Percentiles rank a stretch among this genome's conserved stretches.
Evolutionary conservation across 352 stramenopile species (phyloP).

Genomic region (Phytophthora sp.): DNA sequence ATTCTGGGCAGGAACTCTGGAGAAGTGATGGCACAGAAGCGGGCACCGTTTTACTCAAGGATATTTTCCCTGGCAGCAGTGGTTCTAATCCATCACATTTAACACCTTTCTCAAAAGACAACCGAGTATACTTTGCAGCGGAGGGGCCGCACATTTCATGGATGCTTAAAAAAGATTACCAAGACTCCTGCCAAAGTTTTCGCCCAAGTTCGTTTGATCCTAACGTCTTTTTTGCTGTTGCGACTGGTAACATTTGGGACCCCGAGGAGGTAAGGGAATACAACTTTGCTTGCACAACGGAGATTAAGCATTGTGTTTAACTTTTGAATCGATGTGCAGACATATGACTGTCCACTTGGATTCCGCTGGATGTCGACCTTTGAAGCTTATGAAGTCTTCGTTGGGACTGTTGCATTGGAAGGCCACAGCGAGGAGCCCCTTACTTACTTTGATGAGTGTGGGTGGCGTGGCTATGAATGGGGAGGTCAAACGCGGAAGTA

Average conservation of each 20-base stretch:
- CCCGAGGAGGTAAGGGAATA: conserved; percentile 44
- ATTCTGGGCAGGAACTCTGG: conserved; percentile 75
- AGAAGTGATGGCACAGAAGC: conserved; percentile 64
- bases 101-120: conserved; percentile 59
- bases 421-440: conserved; percentile 37
- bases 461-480: conserved; percentile 83
- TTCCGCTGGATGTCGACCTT: conserved; percentile 86
- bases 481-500: conserved; percentile 58
- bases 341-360: conserved; percentile 88
- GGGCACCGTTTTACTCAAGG: conserved; percentile 70
- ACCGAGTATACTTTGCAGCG: conserved; percentile 83
- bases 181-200: conserved; percentile 76
- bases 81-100: conserved; percentile 44
- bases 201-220: conserved; percentile 64
- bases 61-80: conserved; percentile 53
- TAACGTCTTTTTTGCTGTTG: conserved; percentile 74
- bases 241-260: conserved; percentile 68
- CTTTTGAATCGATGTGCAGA: conserved; percentile 18
- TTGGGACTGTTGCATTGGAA: conserved; percentile 37
- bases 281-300: no score
- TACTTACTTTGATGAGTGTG: conserved; percentile 88
- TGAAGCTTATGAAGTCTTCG: conserved; percentile 57
- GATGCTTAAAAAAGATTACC: conserved; percentile 38
- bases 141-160: conserved; percentile 74
- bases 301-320: no score